Percentiles rank a stretch among this genome's conserved stretches.
Evolutionary conservation across 257 asterid genomes (phyloP).

Genomic region (Przewalskia tangutica): DNA sequence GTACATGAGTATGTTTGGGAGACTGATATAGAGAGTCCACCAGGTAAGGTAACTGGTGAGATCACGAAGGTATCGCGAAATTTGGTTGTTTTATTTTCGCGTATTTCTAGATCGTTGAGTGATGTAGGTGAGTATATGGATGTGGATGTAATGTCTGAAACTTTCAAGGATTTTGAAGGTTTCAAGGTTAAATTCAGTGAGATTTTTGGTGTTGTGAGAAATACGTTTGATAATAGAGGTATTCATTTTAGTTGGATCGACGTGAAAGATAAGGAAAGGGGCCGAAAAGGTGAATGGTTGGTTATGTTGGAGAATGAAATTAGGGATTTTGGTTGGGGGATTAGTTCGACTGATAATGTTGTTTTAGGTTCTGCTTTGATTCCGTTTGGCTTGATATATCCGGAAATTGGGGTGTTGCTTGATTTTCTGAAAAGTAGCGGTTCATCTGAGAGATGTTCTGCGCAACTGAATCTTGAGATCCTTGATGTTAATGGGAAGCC

Average conservation of each 20-base stretch:
- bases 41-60: constrained; percentile 25
- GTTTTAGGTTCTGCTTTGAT: constrained; percentile 61
- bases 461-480: constrained; percentile 57
- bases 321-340: constrained; percentile 61
- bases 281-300: constrained; percentile 13
- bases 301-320: constrained; percentile 24
- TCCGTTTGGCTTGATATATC: constrained; percentile 78
- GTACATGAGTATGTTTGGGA: constrained; percentile 74
- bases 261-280: constrained; percentile 26
- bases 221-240: constrained; percentile 39
- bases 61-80: constrained; percentile 30
- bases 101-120: constrained; percentile 26
- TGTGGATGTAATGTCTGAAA: constrained; percentile 3
- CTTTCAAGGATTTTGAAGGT: constrained; percentile 13
- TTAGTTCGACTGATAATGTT: constrained; percentile 58
- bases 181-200: constrained; percentile 22
- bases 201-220: constrained; percentile 38
- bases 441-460: constrained; percentile 19
- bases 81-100: constrained; percentile 66
- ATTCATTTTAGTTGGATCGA: constrained; percentile 80
- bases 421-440: constrained; percentile 22
- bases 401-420: constrained; percentile 42
- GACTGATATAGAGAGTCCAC: constrained; percentile 23
- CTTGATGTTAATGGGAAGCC: constrained; percentile 64
- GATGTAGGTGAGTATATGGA: constrained; percentile 26